Base-by-base conservation (phyloP, 192 early-diverging fungal genomes). In the Lunasporangiospora selenospora region DNA sequence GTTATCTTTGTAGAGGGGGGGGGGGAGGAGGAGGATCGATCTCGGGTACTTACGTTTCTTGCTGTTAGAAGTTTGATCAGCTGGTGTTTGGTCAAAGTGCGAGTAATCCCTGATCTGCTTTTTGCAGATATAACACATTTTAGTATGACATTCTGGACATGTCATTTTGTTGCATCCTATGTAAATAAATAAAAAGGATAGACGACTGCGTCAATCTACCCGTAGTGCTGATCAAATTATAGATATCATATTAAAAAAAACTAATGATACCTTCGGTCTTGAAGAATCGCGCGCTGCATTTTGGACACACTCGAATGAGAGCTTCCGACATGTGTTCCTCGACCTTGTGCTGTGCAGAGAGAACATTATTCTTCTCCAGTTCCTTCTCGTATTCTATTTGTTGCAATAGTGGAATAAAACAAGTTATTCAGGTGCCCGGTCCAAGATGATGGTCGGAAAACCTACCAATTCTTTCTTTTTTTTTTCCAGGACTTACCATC, bases 311-410 rank as follows among this genome's bases (percentile, higher is more conserved):
- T 18, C 85, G 59, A 19, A 87, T 62, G 44, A 87, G 51, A 3
- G 85, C 85, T 32, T 82, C 58, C 12, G 84, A 80, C 83, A 85
- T 83, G 18, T 77, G 65, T 53, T 87, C 85, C 31, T 84, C 85
- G 8, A 87, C 67, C 33, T 52, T 53, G 46, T 87, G 85, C 29
- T 80, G 77, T 3, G 54, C 77, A 48, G 55, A 65, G 21, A 83
- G 37, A 1, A 67, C 73, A 36, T 62, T 70, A 24, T 73, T 41
- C 39, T 73, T 50, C 36, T 73, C 60, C 23, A 30, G 53, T 27
- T 86, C 82, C 54, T 82, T 80, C 7, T 51, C 52, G 21, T 67
- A 67, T 41, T 73, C 69, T 73, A 41, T 10, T n/a, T n/a, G 15
- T 8, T 26, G 18, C 27, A 47, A 19, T 10, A 53, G 13, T 29